Evolutionary conservation across 108 stramenopile genomes (phyloP).

Genomic region (Skeletonema tropicum): DNA sequence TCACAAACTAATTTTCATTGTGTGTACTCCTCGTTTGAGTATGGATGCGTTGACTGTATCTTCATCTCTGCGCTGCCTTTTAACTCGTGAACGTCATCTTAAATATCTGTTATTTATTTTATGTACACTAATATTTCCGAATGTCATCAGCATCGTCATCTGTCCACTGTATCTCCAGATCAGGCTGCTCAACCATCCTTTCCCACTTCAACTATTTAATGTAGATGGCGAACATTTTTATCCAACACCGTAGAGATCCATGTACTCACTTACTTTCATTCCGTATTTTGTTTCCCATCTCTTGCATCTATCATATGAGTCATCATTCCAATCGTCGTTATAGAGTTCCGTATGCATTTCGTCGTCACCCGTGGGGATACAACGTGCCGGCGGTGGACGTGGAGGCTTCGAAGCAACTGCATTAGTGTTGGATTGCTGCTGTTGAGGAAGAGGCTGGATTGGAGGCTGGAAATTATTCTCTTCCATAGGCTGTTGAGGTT

Average conservation of each 20-base stretch:
- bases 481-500: neutral
- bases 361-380: conserved; percentile 25
- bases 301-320: conserved; percentile 18
- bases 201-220: no score
- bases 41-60: no score
- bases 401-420: conserved; percentile 1
- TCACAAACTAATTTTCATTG: no score
- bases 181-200: no score
- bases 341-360: conserved; percentile 11
- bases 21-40: no score
- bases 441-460: neutral
- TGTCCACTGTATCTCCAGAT: no score
- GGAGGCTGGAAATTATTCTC: neutral
- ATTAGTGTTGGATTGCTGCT: neutral
- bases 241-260: conserved; percentile 20
- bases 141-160: no score
- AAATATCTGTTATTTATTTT: no score
- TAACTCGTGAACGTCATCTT: no score
- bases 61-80: no score
- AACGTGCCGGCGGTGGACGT: conserved; percentile 19
- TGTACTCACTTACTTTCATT: conserved; percentile 14
- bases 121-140: no score
- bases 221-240: neutral
- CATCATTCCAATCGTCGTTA: conserved; percentile 30
- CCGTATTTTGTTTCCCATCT: conserved; percentile 19